These are phyloP conservation scores for Lasiosphaeris hirsuta DNA, from an alignment of 495 filamentous ascomycete genomes.

Conservation along the genomic window DNA sequence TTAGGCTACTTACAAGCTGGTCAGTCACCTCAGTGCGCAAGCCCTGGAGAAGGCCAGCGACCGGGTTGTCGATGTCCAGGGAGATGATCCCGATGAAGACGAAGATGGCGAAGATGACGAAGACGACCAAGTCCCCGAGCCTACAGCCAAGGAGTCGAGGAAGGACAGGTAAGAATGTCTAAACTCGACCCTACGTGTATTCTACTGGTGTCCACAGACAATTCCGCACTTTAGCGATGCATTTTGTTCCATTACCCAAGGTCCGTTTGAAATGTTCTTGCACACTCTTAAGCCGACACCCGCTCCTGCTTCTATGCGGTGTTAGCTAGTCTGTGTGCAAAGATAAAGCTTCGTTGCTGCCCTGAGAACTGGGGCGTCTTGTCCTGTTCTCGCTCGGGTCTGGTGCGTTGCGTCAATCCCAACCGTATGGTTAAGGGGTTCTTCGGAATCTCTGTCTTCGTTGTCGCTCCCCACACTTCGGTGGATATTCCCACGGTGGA, in stretches of 20 bases:
- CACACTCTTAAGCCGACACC: constrained; percentile 96
- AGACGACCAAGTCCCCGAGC: background rate
- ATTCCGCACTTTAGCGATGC: too few relatives aligned
- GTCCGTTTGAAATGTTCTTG: constrained; percentile 30
- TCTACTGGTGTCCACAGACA: too few relatives aligned
- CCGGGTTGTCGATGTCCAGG: constrained; percentile 75
- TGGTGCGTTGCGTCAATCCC: constrained; percentile 21
- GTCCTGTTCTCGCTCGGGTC: constrained; percentile 27
- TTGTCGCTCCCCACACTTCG: background rate
- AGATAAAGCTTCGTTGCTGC: constrained; percentile 56
- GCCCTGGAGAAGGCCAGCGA: constrained; percentile 73
- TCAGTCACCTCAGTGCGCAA: constrained; percentile 64
- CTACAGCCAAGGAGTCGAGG: constrained; percentile 19
- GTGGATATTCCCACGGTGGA: background rate
- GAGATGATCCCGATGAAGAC: constrained; percentile 68
- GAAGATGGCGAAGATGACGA: constrained; percentile 45
- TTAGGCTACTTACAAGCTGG: constrained; percentile 76
- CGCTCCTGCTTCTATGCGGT: constrained; percentile 65
- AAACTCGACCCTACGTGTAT: background rate
- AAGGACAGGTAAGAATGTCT: constrained; percentile 20
- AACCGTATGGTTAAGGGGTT: constrained; percentile 11
- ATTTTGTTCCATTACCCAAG: too few relatives aligned
- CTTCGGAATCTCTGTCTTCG: constrained; percentile 11
- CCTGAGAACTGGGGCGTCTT: constrained; percentile 43
- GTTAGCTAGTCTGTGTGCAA: constrained; percentile 94